Base-by-base conservation (phyloP, 2,329 filamentous ascomycete genomes). In the Dactylellina haptotyla region DNA sequence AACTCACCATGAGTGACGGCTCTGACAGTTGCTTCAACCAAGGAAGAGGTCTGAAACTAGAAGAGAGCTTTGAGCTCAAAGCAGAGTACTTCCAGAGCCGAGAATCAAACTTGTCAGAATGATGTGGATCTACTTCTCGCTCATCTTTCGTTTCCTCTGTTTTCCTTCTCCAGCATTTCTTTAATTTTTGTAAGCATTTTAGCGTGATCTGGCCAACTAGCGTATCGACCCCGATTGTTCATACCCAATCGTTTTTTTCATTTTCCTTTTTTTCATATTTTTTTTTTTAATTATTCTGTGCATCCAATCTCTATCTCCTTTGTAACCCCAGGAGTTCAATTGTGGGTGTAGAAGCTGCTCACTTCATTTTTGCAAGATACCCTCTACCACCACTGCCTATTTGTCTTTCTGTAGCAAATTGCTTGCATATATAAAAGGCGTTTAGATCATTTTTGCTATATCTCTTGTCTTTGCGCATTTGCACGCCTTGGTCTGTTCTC, bases 1-100 rank as follows among this genome's bases (percentile, higher is more conserved):
- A 73, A 23, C 54, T 73, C 26, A 37, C 39, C 16, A 30, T 28
- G 12, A 48, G 58, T 1, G 12, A 43, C 9, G 34, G 20, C 12
- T 18, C 20, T 1, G 26, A 34, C 9, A 5, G 37, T 12, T 20
- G 14, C 23, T 16, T 25, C 16, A 34, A 34, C 18, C 10, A 9
- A 18, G 66, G 69, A 28, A 59, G 41, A 43, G 69, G 69, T 8
- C 26, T 73, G 20, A 73, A 73, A 26, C 69, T 73, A 18, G 69
- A 73, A 57, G 69, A 73, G 39, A 66, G 69, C 16, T 73, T 73
- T 20, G 54, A 66, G 61, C 50, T 65, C 2, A 48, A 53, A 20
- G 46, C 54, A 12, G 69, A 61, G 26, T 61, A 66, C 39, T 66
- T 59, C 10, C 43, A 66, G 14, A 45, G 43, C 8, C 34, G 45